Base-by-base conservation (phyloP, 331 rosid genomes). In the Rosa hybrid region DNA sequence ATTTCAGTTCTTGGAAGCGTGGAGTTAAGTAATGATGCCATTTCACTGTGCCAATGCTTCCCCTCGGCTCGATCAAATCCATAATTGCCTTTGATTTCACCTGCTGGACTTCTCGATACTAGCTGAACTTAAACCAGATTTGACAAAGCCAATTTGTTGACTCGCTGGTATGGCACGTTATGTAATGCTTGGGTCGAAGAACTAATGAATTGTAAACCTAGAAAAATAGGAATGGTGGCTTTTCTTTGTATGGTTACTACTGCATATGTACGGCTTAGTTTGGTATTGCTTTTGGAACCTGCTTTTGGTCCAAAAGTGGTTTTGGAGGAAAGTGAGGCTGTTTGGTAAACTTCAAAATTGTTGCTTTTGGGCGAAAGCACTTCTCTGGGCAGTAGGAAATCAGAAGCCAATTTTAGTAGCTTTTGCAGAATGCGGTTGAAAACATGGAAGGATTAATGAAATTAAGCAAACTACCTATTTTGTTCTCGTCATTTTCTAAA, bases 41-140 rank as follows among this genome's bases (percentile, higher is more conserved):
- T 96, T 95, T 77, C 97, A 93, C 62, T 91, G 87, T 41, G 93
- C 94, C 68, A 85, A 90, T 54, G 98, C 97, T 51, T 83, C 90
- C 42, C 97, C 99, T 76, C 89, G 99, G 73, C 92, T n/a, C n/a
- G n/a, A n/a, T 96, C 71, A 90, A 86, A 34, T 91, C 98, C 74
- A 91, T 76, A 63, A 87, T 91, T 41, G 94, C 98, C 18, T 72
- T 86, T 14, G 91, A 91, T 81, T 86, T 93, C 50, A 76, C 85
- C 71, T 88, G 86, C 90, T 90, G 97, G 97, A 63, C 42, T 27
- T 63, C 42, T 27, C 0, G 69, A 63, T 30, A 27, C 42, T 8
- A 63, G 69, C 42, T 63, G 42, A 62, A 62, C 7, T 1, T 20
- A 8, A 57, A 57, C 64, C 27, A n/a, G 12, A 57, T 62, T 62